Evolutionary conservation across 2,329 filamentous ascomycete species (phyloP).

Genomic region (Alternaria burnsii): DNA sequence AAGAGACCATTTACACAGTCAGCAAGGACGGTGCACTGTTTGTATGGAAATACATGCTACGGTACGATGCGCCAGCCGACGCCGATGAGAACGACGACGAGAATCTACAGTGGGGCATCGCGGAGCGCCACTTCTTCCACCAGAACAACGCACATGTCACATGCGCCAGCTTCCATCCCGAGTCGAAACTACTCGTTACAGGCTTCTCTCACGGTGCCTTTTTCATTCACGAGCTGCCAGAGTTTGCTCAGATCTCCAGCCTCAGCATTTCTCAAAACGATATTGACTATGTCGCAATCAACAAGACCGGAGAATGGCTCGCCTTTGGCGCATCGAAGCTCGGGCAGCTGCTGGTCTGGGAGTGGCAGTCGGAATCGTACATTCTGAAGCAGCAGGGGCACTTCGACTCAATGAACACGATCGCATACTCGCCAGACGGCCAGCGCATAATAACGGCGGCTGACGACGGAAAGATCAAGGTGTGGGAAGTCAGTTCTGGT

Average conservation of each 20-base stretch:
- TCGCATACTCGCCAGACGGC: constrained; percentile 93
- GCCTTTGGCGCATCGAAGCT: constrained; percentile 96
- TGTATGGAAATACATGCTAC: constrained; percentile 82
- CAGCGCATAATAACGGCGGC: constrained; percentile 91
- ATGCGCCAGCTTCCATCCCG: constrained; percentile 88
- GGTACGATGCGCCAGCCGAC: constrained; percentile 64
- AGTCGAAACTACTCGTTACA: constrained; percentile 90
- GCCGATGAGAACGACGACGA: constrained; percentile 67
- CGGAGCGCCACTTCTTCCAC: constrained; percentile 92
- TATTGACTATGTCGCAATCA: constrained; percentile 94
- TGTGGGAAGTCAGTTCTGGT: constrained; percentile 95
- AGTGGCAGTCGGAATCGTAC: constrained; percentile 99
- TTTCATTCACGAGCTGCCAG: constrained; percentile 92
- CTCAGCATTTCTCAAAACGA: constrained; percentile 94
- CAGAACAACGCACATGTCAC: constrained; percentile 86
- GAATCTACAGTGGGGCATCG: constrained; percentile 87
- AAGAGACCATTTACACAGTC: constrained; percentile 94
- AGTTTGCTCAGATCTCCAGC: constrained; percentile 94
- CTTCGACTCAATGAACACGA: constrained; percentile 92
- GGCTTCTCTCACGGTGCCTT: constrained; percentile 96
- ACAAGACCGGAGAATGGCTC: constrained; percentile 94
- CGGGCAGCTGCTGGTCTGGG: constrained; percentile 97
- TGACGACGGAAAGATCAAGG: constrained; percentile 97
- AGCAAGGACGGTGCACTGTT: constrained; percentile 98
- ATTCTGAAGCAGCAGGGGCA: constrained; percentile 98